phyloP scores from a whole-genome alignment of 495 filamentous ascomycete species.

The Aspergillus sclerotioniger region DNA sequence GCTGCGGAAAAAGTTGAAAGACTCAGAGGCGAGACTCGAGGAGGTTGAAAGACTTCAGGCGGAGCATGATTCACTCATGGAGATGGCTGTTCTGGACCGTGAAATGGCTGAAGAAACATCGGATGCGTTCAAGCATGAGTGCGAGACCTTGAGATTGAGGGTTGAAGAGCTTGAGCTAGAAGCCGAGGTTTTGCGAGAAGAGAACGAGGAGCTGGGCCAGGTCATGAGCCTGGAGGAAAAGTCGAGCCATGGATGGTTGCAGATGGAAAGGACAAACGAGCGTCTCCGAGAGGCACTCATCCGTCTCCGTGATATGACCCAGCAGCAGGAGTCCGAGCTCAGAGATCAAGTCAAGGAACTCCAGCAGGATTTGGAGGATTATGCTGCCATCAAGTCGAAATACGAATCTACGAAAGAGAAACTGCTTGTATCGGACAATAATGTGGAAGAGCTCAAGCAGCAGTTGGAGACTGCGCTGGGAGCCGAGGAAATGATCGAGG shows the following conservation, averaged over 20 bases:
- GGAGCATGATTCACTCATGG: constrained; percentile 79
- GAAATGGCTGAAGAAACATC: constrained; percentile 96
- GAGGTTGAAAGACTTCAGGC: constrained; percentile 70
- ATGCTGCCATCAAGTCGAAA: constrained; percentile 66
- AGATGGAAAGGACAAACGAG: constrained; percentile 88
- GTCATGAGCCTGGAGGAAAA: constrained; percentile 88
- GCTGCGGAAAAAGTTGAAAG: constrained; percentile 71
- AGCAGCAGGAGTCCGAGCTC: constrained; percentile 79
- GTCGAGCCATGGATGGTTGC: constrained; percentile 80
- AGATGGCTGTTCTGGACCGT: constrained; percentile 84
- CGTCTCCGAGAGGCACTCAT: constrained; percentile 83
- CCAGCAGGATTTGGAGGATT: constrained; percentile 73
- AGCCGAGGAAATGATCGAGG: constrained; percentile 90
- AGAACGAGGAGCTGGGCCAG: constrained; percentile 76
- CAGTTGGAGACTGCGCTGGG: constrained; percentile 86
- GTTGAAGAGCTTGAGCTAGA: constrained; percentile 85
- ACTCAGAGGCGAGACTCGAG: constrained; percentile 65
- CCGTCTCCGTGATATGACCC: constrained; percentile 78
- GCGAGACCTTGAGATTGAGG: constrained; percentile 71
- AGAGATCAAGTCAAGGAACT: constrained; percentile 73
- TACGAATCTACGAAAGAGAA: constrained; percentile 68
- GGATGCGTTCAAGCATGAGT: constrained; percentile 74
- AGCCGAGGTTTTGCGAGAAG: constrained; percentile 79
- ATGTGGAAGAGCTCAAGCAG: constrained; percentile 80
- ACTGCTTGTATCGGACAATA: constrained; percentile 67